Evolutionary conservation across 306 rosid species (phyloP).

Genomic region (Quercus suber): DNA sequence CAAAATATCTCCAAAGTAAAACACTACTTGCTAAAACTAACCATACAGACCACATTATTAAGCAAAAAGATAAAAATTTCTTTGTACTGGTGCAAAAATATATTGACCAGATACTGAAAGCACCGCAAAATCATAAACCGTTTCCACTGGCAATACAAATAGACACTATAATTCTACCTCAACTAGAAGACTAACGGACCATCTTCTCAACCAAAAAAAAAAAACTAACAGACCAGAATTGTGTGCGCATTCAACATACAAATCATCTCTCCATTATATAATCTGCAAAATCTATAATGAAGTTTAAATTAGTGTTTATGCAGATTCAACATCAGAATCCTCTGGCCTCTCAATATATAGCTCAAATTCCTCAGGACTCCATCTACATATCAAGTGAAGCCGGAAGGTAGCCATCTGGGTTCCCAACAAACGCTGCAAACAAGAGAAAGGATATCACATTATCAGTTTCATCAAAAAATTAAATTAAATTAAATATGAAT

Average conservation of each 20-base stretch:
- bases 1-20: too few species aligned
- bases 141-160: not conserved
- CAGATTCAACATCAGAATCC: conserved; percentile 71
- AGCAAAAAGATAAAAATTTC: not conserved
- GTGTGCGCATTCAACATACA: not conserved
- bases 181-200: not conserved
- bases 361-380: conserved; percentile 75
- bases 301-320: conserved; percentile 20
- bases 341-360: conserved; percentile 61
- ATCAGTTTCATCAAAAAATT: conserved; percentile 6
- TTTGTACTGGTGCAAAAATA: not conserved
- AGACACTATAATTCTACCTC: not conserved
- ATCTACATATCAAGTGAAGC: conserved; percentile 73
- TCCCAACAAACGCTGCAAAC: conserved; percentile 71
- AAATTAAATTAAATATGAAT: not conserved
- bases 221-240: not conserved
- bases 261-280: not conserved
- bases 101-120: not conserved
- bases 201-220: too few species aligned
- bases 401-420: conserved; percentile 77
- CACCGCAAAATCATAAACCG: not conserved
- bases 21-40: too few species aligned
- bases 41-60: too few species aligned
- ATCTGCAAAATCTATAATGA: not conserved
- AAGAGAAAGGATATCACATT: not conserved